Evolutionary conservation across 1,139 yeast genomes (phyloP).

Genomic region (Suhomyces bokatorum): DNA sequence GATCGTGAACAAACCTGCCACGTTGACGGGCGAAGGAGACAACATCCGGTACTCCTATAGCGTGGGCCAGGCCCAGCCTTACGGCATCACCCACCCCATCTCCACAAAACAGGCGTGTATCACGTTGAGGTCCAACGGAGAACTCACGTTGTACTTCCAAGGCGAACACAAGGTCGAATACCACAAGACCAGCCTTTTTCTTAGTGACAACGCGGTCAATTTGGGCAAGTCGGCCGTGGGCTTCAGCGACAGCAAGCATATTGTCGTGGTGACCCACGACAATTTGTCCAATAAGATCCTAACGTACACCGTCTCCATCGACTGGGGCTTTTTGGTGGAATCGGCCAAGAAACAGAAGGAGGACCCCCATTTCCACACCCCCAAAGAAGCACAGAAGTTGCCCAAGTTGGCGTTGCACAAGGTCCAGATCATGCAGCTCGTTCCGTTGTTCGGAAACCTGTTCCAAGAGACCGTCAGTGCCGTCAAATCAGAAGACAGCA

Average conservation of each 20-base stretch:
- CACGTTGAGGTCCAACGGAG: conserved; percentile 65
- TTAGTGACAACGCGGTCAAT: conserved; percentile 24
- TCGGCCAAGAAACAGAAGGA: conserved; percentile 50
- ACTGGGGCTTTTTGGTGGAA: conserved; percentile 61
- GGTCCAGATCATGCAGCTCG: conserved; percentile 33
- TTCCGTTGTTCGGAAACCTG: conserved; percentile 18
- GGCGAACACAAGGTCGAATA: conserved; percentile 64
- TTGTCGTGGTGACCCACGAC: conserved; percentile 52
- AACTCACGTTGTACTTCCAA: conserved; percentile 58
- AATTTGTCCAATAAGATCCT: conserved; percentile 40
- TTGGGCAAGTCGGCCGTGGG: conserved; percentile 60
- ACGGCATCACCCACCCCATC: conserved; percentile 69
- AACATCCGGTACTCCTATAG: conserved; percentile 47
- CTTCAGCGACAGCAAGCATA: conserved; percentile 49
- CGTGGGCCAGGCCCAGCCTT: conserved; percentile 57
- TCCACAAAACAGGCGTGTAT: conserved; percentile 71
- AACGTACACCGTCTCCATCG: conserved; percentile 49
- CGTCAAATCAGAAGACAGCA: conserved; percentile 17
- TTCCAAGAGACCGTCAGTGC: conserved; percentile 12
- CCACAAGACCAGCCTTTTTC: conserved; percentile 31
- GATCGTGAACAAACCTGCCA: conserved; percentile 55
- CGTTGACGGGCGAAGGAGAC: conserved; percentile 22
- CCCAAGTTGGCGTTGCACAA: conserved; percentile 29
- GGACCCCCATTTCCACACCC: conserved; percentile 55
- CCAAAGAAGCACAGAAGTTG: conserved; percentile 37